Evolutionary conservation across 768 basidiomycete species (phyloP).

Genomic region (Tylopilus plumbeoviolaceoides): DNA sequence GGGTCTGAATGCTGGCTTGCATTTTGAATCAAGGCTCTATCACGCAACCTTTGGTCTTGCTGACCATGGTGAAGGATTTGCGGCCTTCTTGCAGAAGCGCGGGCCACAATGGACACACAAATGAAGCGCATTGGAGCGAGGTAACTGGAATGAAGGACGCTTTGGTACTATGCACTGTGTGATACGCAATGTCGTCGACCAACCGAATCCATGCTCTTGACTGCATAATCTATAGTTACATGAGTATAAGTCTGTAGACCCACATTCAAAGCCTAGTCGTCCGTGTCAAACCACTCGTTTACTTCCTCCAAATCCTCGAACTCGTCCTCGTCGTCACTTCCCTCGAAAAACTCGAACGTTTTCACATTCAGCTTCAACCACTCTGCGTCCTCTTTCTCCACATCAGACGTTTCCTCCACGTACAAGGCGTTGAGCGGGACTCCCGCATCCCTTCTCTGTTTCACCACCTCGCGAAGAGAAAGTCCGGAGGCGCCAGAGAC

Average conservation of each 20-base stretch:
- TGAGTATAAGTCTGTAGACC: neutral
- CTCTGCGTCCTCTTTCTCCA: slow-evolving; percentile 39
- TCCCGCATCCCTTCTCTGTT: slow-evolving; percentile 38
- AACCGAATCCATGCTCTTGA: neutral
- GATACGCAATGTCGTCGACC: neutral
- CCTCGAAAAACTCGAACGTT: slow-evolving; percentile 49
- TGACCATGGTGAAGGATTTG: slow-evolving; percentile 46
- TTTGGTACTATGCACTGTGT: neutral
- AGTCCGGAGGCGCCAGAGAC: slow-evolving; percentile 42
- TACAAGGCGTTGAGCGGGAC: slow-evolving; percentile 42
- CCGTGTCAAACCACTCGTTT: slow-evolving; percentile 15
- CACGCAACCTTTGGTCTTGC: slow-evolving; percentile 47
- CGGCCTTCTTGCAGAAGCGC: slow-evolving; percentile 47
- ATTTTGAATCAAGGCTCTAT: slow-evolving; percentile 46
- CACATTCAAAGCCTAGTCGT: neutral
- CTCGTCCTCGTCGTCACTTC: slow-evolving; percentile 44
- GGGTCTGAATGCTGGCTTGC: slow-evolving; percentile 41
- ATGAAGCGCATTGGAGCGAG: slow-evolving; percentile 16
- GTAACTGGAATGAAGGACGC: neutral
- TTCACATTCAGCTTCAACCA: slow-evolving; percentile 54
- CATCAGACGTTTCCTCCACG: slow-evolving; percentile 42
- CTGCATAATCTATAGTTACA: neutral
- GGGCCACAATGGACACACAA: slow-evolving; percentile 40
- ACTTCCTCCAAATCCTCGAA: slow-evolving; percentile 20
- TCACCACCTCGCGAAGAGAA: slow-evolving; percentile 29